Evolutionary conservation across 441 rosid genomes (phyloP).

Genomic region (Sinapis alba): DNA sequence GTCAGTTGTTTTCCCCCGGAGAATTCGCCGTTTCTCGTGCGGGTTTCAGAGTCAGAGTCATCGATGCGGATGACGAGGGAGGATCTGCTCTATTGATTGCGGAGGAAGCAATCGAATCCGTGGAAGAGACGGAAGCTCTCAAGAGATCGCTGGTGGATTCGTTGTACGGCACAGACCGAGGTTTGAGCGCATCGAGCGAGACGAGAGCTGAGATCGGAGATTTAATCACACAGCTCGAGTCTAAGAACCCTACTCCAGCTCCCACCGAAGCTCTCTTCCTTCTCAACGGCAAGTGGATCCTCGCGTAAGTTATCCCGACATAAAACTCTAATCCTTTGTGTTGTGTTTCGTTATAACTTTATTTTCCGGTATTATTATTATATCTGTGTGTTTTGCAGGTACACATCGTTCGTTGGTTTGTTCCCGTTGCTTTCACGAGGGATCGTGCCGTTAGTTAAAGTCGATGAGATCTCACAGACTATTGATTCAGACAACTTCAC

Average conservation of each 20-base stretch:
- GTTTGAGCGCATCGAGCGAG: conserved; percentile 72
- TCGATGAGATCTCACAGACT: conserved; percentile 93
- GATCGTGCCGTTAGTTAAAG: conserved; percentile 62
- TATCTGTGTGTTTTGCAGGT: conserved; percentile 44
- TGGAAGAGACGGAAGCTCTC: conserved; percentile 54
- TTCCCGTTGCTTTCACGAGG: conserved; percentile 86
- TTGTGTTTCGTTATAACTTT: not conserved
- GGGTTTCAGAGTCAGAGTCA: conserved; percentile 45
- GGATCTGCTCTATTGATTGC: conserved; percentile 44
- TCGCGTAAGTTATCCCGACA: conserved; percentile 57
- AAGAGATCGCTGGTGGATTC: conserved; percentile 70
- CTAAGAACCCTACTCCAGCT: conserved; percentile 83
- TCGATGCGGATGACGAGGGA: conserved; percentile 38
- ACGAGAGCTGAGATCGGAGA: conserved; percentile 90
- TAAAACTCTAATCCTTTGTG: not conserved
- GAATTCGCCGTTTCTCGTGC: conserved; percentile 33
- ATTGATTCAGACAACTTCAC: conserved; percentile 83
- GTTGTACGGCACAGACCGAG: conserved; percentile 78
- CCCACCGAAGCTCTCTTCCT: conserved; percentile 81
- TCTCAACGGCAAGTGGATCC: conserved; percentile 95
- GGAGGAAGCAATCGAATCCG: conserved; percentile 46
- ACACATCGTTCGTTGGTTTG: conserved; percentile 82
- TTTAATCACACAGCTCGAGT: conserved; percentile 85
- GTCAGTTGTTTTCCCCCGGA: not conserved
- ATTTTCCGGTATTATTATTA: not conserved